A percentile compares a stretch with the other conserved stretches of the same genome.
Conservation (phyloP, 345 rosid genomes). For the Excoecaria cochinchinensis region DNA sequence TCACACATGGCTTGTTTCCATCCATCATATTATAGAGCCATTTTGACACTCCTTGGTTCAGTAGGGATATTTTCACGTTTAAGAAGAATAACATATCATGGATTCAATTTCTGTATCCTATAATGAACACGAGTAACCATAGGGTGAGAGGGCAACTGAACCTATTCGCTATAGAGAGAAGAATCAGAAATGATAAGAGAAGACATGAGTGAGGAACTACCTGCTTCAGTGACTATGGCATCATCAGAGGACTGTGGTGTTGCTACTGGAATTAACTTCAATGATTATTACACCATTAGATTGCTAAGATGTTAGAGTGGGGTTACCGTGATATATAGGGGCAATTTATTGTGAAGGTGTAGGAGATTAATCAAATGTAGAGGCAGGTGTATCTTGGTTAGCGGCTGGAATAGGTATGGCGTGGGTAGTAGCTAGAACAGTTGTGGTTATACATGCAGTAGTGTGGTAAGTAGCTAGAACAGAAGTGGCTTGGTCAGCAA, state of each 20-base stretch:
- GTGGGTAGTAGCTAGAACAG: too few relatives aligned
- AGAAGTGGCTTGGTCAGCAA: too few relatives aligned
- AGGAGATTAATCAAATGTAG: background rate
- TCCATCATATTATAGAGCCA: background rate
- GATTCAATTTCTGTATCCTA: background rate
- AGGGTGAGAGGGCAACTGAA: background rate
- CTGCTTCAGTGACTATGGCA: too few relatives aligned
- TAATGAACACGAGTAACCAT: background rate
- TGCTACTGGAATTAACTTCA: background rate
- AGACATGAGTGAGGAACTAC: background rate
- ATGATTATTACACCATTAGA: too few relatives aligned
- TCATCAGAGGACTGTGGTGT: background rate
- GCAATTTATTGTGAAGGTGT: background rate
- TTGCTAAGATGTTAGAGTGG: too few relatives aligned
- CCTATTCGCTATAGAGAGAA: background rate
- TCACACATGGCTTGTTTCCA: slow-evolving; percentile 2
- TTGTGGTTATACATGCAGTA: too few relatives aligned
- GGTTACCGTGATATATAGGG: too few relatives aligned
- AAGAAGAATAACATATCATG: background rate
- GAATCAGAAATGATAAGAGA: background rate
- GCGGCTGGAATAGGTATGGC: background rate
- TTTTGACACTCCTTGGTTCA: background rate
- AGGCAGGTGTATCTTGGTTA: background rate
- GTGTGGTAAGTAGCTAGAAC: too few relatives aligned
- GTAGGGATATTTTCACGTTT: background rate